Evolutionary conservation across 495 filamentous ascomycete species (phyloP).

Genomic region (Hypoxylon intermedium): DNA sequence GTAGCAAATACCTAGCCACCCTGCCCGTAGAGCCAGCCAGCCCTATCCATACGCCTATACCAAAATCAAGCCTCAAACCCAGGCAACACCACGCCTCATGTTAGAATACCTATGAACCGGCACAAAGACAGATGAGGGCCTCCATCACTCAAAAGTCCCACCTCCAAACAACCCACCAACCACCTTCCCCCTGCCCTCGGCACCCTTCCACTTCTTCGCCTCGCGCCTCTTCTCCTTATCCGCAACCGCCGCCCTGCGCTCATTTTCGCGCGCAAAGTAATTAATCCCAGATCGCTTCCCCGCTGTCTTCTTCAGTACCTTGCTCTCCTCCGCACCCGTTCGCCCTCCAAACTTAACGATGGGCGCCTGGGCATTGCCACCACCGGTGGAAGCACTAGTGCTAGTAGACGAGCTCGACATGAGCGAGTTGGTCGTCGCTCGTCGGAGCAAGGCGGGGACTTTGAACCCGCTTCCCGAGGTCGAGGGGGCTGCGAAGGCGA

Average conservation of each 20-base stretch:
- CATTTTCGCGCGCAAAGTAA: slow-evolving; percentile 79
- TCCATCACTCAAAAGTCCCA: slow-evolving; percentile 55
- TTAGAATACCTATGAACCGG: no score
- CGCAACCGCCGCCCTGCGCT: slow-evolving; percentile 63
- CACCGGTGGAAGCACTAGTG: slow-evolving; percentile 48
- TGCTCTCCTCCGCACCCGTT: slow-evolving; percentile 49
- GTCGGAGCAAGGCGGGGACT: slow-evolving; percentile 78
- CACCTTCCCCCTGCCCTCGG: slow-evolving; percentile 54
- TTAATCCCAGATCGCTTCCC: slow-evolving; percentile 69
- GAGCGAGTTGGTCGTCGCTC: slow-evolving; percentile 71
- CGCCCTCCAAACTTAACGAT: no score
- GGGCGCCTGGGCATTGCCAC: no score
- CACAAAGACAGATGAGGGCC: no score
- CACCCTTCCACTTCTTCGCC: slow-evolving; percentile 72
- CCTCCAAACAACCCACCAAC: slow-evolving; percentile 60
- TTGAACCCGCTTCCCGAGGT: slow-evolving; percentile 63
- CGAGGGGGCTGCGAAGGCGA: slow-evolving; percentile 67
- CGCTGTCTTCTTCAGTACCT: slow-evolving; percentile 74
- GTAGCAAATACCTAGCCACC: no score
- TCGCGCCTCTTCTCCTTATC: slow-evolving; percentile 68
- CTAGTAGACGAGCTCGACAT: slow-evolving; percentile 43
- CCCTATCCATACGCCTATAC: no score
- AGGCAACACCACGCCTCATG: no score
- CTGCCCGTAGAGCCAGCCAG: no score
- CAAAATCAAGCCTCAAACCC: no score